Conservation (phyloP, 352 stramenopile species). For the Phytophthora hybrid region DNA sequence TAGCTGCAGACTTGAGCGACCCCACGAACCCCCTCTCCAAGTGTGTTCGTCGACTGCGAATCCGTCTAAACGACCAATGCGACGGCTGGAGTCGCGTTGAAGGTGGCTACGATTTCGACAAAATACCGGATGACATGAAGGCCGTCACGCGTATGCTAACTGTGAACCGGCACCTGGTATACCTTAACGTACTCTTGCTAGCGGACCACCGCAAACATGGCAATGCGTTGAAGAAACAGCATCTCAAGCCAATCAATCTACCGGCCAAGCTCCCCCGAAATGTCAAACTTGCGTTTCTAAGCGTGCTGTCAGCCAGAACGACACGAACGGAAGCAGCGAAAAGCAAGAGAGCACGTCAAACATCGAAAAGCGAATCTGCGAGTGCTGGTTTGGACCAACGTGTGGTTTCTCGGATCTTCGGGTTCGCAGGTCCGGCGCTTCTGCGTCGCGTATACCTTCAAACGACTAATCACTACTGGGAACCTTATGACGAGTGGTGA, state of each 20-base stretch:
- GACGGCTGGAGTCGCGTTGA: not conserved
- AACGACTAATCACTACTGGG: not conserved
- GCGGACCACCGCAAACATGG: conserved; percentile 2
- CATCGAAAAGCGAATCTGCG: not conserved
- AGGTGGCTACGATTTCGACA: not conserved
- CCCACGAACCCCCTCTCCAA: not conserved
- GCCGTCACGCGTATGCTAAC: conserved; percentile 6
- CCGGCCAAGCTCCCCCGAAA: not conserved
- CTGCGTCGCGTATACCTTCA: conserved; percentile 27
- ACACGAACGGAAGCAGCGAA: not conserved
- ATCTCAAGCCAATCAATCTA: conserved; percentile 9
- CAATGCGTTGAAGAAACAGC: conserved; percentile 11
- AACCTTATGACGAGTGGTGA: not conserved
- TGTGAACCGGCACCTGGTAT: conserved; percentile 16
- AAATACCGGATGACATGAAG: conserved; percentile 10
- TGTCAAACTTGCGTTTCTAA: conserved; percentile 19
- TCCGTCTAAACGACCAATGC: conserved; percentile 8
- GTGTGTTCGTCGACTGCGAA: not conserved
- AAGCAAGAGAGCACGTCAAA: not conserved
- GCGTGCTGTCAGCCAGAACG: conserved; percentile 9
- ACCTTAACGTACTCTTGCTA: conserved; percentile 15
- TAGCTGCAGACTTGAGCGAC: conserved; percentile 5
- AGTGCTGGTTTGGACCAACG: conserved; percentile 8
- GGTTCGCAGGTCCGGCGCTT: conserved; percentile 12
- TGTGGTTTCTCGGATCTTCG: conserved; percentile 18